phyloP scores from a whole-genome alignment of 1,284 basidiomycete species.

The Malassezia sympodialis region DNA sequence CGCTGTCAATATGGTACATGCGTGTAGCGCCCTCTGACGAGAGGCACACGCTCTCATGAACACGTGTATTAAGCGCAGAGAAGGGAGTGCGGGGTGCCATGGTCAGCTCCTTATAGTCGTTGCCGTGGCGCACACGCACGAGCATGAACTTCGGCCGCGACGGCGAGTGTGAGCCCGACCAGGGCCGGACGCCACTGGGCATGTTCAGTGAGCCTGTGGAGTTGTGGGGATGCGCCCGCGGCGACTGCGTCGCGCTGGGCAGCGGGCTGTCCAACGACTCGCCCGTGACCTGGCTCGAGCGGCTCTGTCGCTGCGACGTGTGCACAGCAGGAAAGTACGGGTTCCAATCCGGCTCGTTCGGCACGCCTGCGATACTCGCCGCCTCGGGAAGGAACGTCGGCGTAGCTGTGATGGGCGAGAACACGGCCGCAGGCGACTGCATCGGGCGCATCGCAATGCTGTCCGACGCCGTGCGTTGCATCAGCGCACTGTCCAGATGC shows the following conservation, averaged over 20 bases:
- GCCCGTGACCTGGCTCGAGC: background rate
- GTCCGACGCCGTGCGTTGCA: conserved; percentile 16
- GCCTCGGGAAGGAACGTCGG: background rate
- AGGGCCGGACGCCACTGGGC: background rate
- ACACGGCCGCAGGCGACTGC: background rate
- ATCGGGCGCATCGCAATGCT: conserved; percentile 1
- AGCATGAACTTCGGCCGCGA: background rate
- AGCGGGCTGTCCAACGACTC: background rate
- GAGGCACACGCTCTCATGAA: background rate
- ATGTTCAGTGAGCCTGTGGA: background rate
- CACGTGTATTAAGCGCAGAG: conserved; percentile 54
- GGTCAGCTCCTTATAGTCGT: conserved; percentile 85
- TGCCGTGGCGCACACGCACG: conserved; percentile 61
- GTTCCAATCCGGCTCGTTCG: conserved; percentile 7
- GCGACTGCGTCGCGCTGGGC: background rate
- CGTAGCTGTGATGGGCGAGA: background rate
- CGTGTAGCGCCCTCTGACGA: background rate
- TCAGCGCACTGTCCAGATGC: conserved; percentile 2
- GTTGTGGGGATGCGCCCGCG: background rate
- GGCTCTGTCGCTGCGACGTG: background rate
- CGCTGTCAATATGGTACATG: conserved; percentile 41
- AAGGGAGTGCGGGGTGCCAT: conserved; percentile 68
- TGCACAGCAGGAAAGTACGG: conserved; percentile 14
- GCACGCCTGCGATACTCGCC: background rate
- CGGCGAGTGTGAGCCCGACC: conserved; percentile 1